phyloP scores from a whole-genome alignment of 2,329 filamentous ascomycete genomes.

The Aspergillus hortae region DNA sequence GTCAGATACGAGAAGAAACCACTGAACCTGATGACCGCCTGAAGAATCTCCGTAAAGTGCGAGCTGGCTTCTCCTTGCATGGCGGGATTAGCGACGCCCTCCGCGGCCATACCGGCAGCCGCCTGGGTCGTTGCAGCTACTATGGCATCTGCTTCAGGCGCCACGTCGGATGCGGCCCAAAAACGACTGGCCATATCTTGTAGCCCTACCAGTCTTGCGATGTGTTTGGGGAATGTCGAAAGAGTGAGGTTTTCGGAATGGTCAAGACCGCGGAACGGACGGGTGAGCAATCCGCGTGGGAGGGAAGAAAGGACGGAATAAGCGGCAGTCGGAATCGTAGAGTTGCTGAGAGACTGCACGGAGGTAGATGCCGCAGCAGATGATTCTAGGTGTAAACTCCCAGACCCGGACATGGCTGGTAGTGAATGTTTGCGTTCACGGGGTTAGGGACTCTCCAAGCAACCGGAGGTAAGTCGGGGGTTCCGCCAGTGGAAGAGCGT shows the following conservation, averaged over 20 bases:
- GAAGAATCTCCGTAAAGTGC: slow-evolving; percentile 44
- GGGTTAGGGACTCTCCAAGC: background rate
- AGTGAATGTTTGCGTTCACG: background rate
- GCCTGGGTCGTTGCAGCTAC: slow-evolving; percentile 38
- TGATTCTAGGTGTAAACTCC: background rate
- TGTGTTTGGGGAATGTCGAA: slow-evolving; percentile 30
- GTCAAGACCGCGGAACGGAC: slow-evolving; percentile 36
- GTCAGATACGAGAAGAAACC: slow-evolving; percentile 88
- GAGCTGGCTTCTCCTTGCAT: slow-evolving; percentile 29
- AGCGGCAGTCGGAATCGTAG: slow-evolving; percentile 14
- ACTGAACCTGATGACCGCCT: slow-evolving; percentile 65
- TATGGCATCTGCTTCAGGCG: slow-evolving; percentile 34
- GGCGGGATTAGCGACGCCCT: slow-evolving; percentile 31
- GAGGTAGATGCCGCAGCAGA: slow-evolving; percentile 7
- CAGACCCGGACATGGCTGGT: background rate
- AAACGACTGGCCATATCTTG: slow-evolving; percentile 23
- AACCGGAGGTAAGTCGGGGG: background rate
- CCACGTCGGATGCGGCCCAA: slow-evolving; percentile 18
- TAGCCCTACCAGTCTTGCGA: slow-evolving; percentile 28
- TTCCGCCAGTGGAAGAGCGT: background rate
- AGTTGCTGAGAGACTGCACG: slow-evolving; percentile 20
- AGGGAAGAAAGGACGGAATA: slow-evolving; percentile 24
- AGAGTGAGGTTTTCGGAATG: slow-evolving; percentile 35
- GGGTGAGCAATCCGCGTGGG: slow-evolving; percentile 30
- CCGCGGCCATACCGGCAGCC: slow-evolving; percentile 31